phyloP scores from a whole-genome alignment of 108 stramenopile genomes.

The Schizochytrium sp. region DNA sequence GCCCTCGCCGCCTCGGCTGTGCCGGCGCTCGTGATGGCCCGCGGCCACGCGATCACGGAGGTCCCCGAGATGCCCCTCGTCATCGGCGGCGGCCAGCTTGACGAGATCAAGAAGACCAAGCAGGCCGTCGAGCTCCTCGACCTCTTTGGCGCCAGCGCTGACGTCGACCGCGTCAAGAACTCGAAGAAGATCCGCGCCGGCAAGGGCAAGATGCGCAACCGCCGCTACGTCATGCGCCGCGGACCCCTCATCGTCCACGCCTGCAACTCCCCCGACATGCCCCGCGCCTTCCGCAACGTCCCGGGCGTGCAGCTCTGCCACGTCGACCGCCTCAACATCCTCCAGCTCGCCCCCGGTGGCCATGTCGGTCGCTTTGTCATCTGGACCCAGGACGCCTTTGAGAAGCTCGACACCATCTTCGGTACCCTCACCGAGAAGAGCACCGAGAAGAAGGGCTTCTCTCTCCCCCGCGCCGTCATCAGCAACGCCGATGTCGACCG shows the following conservation, averaged over 20 bases:
- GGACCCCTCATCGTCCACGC: constrained; percentile 92
- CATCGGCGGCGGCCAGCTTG: constrained; percentile 65
- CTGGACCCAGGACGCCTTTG: constrained; percentile 94
- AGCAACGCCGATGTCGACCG: constrained; percentile 95
- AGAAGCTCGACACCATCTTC: constrained; percentile 82
- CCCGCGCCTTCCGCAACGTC: constrained; percentile 85
- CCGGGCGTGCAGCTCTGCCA: constrained; percentile 91
- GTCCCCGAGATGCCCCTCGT: constrained; percentile 96
- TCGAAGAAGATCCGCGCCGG: constrained; percentile 91
- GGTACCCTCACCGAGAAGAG: constrained; percentile 71
- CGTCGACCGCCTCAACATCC: constrained; percentile 86
- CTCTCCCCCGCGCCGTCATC: constrained; percentile 72
- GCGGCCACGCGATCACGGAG: constrained; percentile 89
- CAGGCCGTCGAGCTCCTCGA: constrained; percentile 79
- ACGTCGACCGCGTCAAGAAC: constrained; percentile 87
- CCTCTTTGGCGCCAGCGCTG: constrained; percentile 78
- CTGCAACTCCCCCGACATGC: constrained; percentile 55
- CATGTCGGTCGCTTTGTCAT: constrained; percentile 97
- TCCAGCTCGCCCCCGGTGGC: constrained; percentile 96
- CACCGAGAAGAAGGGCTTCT: constrained; percentile 44
- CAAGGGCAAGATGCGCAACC: constrained; percentile 98
- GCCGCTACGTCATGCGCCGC: constrained; percentile 84
- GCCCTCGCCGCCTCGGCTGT: constrained; percentile 93
- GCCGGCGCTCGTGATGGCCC: constrained; percentile 94
- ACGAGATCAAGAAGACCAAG: constrained; percentile 72